A percentile compares a stretch with the other conserved stretches of the same genome.
These are phyloP conservation scores for Trichoderma harzianum DNA, from an alignment of 2,329 filamentous ascomycete genomes.

Conservation along the genomic window DNA sequence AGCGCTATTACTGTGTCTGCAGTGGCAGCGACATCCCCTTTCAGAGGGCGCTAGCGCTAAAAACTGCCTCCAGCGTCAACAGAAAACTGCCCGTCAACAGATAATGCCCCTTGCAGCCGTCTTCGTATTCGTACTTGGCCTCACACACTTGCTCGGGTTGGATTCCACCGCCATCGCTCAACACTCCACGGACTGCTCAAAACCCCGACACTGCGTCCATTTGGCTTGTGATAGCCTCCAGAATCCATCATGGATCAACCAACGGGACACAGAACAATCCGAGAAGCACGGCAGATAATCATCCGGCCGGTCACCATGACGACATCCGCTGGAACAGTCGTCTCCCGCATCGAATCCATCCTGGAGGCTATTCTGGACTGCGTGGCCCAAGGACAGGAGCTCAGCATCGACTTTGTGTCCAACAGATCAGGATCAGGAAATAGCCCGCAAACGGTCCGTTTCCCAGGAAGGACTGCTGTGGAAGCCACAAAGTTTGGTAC, in stretches of 20 bases:
- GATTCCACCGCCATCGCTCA: neutral
- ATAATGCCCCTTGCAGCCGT: neutral
- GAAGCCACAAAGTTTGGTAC: constrained; percentile 54
- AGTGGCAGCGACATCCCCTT: neutral
- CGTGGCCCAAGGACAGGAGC: constrained; percentile 26
- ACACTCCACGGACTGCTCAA: neutral
- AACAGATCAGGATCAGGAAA: constrained; percentile 22
- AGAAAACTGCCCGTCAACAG: neutral
- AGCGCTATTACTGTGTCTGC: neutral
- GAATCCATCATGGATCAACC: neutral
- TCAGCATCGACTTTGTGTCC: constrained; percentile 28
- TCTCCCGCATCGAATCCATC: constrained; percentile 37
- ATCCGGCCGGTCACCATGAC: neutral
- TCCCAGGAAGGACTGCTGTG: constrained; percentile 46
- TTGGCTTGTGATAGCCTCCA: neutral
- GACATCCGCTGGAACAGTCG: constrained; percentile 26
- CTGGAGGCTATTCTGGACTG: constrained; percentile 31
- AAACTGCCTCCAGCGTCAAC: neutral
- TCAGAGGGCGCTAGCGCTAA: neutral
- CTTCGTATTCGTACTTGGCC: constrained; percentile 3
- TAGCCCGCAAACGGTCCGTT: constrained; percentile 31
- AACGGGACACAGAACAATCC: neutral
- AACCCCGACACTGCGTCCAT: neutral
- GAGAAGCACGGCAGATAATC: neutral
- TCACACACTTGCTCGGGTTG: neutral